Base-by-base conservation (phyloP, 2,329 filamentous ascomycete species). In the Pestalotiopsis sp. region DNA sequence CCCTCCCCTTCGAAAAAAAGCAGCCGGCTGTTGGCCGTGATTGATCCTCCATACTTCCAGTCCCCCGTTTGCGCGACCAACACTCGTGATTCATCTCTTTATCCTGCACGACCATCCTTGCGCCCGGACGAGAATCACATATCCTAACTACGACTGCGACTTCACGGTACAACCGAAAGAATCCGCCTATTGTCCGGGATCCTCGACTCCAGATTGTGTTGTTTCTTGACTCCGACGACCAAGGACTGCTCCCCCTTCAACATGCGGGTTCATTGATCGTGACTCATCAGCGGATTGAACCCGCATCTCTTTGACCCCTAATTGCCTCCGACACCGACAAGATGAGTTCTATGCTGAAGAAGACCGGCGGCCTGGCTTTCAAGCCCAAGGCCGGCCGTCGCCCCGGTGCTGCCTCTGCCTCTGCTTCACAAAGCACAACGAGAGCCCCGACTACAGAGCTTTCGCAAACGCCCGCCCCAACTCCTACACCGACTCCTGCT, bases 321-420 rank as follows among this genome's bases (percentile, higher is more conserved):
- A 45, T 23, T 31, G n/a, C 27, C 27, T 23, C n/a, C 17, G 17
- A 68, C 81, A 84, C n/a, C 17, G 13, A 68, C 81, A 84, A 81
- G 73, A 91, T 92, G 84, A 89, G 87, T 81, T 87, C 85, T 70
- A 91, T 91, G 82, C 86, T 91, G 79, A 92, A 92, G 82, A 92
- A 93, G 80, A 83, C 85, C 73, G 85, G 83, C 75, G 84, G 85
- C 73, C 82, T 85, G 68, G 84, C 84, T 81, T 93, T 94, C 82
- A 92, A 92, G 78, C 91, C 91, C 59, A 93, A 92, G 82, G 87
- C 88, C 86, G 69, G 82, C 85, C 70, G 82, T 83, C 71, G 80
- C 82, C 67, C 78, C 82, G 69, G 75, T 77, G 68, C 76, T 80
- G 68, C 76, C 75, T 68, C 76, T 62, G 74, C 82, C 9, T 68